These are phyloP conservation scores for Collariella sp. DNA, from an alignment of 495 filamentous ascomycete species.

Conservation along the genomic window DNA sequence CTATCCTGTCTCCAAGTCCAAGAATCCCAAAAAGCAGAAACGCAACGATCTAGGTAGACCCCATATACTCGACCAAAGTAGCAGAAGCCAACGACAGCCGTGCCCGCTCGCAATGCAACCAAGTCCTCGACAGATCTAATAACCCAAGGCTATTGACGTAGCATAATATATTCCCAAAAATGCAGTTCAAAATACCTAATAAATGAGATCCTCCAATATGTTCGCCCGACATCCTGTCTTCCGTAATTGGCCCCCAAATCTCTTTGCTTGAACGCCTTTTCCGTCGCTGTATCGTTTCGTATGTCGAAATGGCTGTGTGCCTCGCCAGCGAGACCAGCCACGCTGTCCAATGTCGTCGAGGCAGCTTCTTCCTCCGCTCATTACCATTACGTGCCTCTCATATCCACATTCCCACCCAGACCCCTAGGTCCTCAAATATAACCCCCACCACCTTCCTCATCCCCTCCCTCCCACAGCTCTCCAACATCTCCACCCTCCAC, in stretches of 20 bases:
- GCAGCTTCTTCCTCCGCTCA: not conserved
- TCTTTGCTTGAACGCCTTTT: no score
- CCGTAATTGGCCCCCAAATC: no score
- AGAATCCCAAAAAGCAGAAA: not conserved
- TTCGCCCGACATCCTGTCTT: no score
- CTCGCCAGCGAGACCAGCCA: not conserved
- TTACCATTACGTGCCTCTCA: constrained; percentile 1
- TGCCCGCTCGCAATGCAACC: constrained; percentile 13
- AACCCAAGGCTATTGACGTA: not conserved
- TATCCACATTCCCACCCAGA: no score
- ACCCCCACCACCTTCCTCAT: not conserved
- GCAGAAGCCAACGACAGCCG: not conserved
- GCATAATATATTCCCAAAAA: not conserved
- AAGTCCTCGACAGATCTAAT: not conserved
- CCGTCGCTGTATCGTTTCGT: no score
- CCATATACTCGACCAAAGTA: not conserved
- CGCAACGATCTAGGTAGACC: not conserved
- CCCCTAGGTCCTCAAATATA: not conserved
- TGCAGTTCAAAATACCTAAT: no score
- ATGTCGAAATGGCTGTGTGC: no score
- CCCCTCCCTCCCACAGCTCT: constrained; percentile 24
- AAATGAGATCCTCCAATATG: no score
- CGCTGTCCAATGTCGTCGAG: not conserved
- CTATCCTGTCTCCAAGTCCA: no score
- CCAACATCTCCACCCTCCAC: constrained; percentile 47